Conservation (phyloP, 1,284 basidiomycete genomes). For the Earliella scabrosa region DNA sequence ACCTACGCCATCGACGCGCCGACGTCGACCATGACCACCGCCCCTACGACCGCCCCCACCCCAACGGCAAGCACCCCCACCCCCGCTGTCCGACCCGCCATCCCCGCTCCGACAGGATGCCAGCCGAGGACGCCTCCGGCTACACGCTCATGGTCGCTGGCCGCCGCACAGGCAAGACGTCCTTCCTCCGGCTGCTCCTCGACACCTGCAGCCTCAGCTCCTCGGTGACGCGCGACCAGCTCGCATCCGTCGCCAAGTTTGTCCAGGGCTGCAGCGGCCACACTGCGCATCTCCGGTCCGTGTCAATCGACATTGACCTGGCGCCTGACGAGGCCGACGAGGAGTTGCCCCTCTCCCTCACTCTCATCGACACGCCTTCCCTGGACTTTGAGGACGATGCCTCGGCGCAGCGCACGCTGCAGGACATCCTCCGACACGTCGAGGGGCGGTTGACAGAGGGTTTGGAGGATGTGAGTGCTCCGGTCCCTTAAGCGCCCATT, state of each 20-base stretch:
- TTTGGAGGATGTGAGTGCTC: slow-evolving; percentile 67
- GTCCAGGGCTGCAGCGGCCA: slow-evolving; percentile 71
- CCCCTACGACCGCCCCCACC: slow-evolving; percentile 28
- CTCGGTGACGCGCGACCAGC: slow-evolving; percentile 66
- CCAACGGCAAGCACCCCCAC: slow-evolving; percentile 43
- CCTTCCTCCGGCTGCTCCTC: slow-evolving; percentile 77
- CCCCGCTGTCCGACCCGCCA: slow-evolving; percentile 21
- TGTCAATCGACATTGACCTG: slow-evolving; percentile 68
- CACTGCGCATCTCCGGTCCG: slow-evolving; percentile 68
- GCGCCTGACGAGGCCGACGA: slow-evolving; percentile 42
- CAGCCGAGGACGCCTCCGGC: slow-evolving; percentile 33
- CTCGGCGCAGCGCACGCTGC: slow-evolving; percentile 57
- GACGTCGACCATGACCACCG: slow-evolving; percentile 45
- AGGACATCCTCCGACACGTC: slow-evolving; percentile 68
- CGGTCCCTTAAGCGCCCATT: slow-evolving; percentile 24
- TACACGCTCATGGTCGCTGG: slow-evolving; percentile 82
- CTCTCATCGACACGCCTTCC: slow-evolving; percentile 79
- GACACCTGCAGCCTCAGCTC: slow-evolving; percentile 71
- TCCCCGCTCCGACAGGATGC: slow-evolving; percentile 27
- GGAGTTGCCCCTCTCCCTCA: slow-evolving; percentile 58
- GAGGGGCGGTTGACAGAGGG: slow-evolving; percentile 70
- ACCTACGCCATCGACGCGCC: slow-evolving; percentile 50
- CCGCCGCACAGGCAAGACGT: slow-evolving; percentile 76
- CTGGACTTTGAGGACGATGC: slow-evolving; percentile 68
- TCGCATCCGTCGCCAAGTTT: slow-evolving; percentile 75